Conservation (phyloP, 2,329 filamentous ascomycete species). For the Rutstroemia sydowiana region DNA sequence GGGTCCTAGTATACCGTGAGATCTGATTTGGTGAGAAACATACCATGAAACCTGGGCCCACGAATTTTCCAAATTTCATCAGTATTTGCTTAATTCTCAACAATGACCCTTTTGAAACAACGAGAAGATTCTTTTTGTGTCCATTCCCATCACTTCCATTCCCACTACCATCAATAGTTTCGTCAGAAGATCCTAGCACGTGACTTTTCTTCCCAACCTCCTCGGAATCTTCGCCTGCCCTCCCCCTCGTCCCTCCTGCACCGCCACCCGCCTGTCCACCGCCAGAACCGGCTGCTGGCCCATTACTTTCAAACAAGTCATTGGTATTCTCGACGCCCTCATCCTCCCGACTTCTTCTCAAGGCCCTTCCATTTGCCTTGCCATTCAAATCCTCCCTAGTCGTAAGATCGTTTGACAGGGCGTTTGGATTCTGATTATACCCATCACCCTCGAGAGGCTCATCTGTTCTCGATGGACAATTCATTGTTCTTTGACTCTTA, state of each 20-base stretch:
- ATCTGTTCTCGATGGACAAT: constrained; percentile 57
- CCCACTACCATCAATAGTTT: not conserved
- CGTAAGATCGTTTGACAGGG: constrained; percentile 51
- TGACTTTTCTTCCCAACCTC: constrained; percentile 6
- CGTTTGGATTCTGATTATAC: constrained; percentile 55
- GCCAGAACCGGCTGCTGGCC: not conserved
- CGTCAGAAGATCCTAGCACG: constrained; percentile 8
- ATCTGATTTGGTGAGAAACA: not conserved
- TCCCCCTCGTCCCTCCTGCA: not conserved
- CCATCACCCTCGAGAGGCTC: constrained; percentile 41
- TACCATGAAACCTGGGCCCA: constrained; percentile 41
- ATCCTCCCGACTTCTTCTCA: constrained; percentile 35
- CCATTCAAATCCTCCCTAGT: constrained; percentile 56
- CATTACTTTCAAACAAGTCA: constrained; percentile 11
- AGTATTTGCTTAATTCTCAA: constrained; percentile 16
- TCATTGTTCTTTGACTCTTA: constrained; percentile 39
- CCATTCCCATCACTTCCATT: constrained; percentile 6
- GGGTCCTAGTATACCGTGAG: no score
- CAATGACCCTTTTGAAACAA: constrained; percentile 8
- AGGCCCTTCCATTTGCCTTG: constrained; percentile 49
- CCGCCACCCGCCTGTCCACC: not conserved
- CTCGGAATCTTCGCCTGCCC: constrained; percentile 2
- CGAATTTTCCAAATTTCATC: constrained; percentile 38
- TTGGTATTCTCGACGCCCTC: constrained; percentile 26
- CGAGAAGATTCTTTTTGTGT: constrained; percentile 3